phyloP scores from a whole-genome alignment of 1,284 basidiomycete genomes.

The Golubevia sp. region DNA sequence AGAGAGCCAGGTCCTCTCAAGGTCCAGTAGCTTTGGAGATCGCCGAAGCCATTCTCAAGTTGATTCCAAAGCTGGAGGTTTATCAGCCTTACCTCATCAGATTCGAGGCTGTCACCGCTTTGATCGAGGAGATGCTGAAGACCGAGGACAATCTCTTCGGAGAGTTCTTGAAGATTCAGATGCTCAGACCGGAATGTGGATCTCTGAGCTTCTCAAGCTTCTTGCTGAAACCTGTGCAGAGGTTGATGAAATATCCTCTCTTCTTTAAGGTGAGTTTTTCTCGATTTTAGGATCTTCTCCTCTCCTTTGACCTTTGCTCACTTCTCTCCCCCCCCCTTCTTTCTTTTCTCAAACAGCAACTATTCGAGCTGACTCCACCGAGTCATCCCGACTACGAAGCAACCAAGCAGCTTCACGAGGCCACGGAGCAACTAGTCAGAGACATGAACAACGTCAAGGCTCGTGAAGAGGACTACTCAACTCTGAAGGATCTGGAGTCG shows the following conservation, averaged over 20 bases:
- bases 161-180: constrained; percentile 79
- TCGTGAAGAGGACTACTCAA: constrained; percentile 13
- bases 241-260: constrained; percentile 74
- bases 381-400: constrained; percentile 11
- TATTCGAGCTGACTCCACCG: constrained; percentile 11
- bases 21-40: constrained; percentile 57
- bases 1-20: constrained; percentile 38
- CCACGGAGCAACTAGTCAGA: constrained; percentile 11
- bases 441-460: constrained; percentile 23
- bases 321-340: background rate
- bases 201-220: constrained; percentile 72
- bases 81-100: constrained; percentile 83
- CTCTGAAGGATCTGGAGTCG: constrained; percentile 6
- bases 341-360: constrained; percentile 6
- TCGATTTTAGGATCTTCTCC: background rate
- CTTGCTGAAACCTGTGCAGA: constrained; percentile 75
- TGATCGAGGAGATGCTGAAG: constrained; percentile 68
- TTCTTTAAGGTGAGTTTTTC: constrained; percentile 66
- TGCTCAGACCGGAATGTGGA: constrained; percentile 66
- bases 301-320: background rate
- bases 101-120: constrained; percentile 69
- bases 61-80: constrained; percentile 73
- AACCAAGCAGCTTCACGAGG: constrained; percentile 2
- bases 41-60: constrained; percentile 68
- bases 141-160: constrained; percentile 74